Base-by-base conservation (phyloP, 2,329 filamentous ascomycete species). In the Beauveria brongniartii region DNA sequence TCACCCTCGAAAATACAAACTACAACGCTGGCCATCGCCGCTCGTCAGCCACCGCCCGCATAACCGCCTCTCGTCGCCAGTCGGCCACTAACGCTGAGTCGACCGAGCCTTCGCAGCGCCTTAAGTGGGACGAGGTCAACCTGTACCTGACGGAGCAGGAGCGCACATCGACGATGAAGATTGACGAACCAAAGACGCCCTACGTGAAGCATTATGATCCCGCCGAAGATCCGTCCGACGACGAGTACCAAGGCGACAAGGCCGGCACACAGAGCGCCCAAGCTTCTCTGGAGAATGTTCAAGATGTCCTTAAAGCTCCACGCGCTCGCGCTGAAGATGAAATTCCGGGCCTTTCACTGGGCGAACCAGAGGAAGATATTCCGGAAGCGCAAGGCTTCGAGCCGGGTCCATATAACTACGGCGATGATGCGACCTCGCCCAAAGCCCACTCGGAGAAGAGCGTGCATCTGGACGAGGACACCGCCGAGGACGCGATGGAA, bases 121-220 rank as follows among this genome's bases (percentile, higher is more conserved):
- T 99, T 67, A 96, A 97, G 78, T 99, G 94, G 94, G 94, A 99
- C 74, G 94, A 99, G 78, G 94, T 91, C 51, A 99, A 99, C 72
- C 83, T 99, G 37, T 99, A 97, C 76, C 83, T 99, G 58, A 94
- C 94, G 8, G 94, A 99, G 77, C 93, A 97, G 75, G 91, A 97
- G 75, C 92, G 90, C 75, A 91, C 87, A 63, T 88, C 89, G 64
- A 97, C 92, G 62, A 99, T 99, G 94, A 99, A 97, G 81, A 99
- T 99, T 66, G 90, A 92, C 67, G 94, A 99, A 78, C 94, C 94
- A 64, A 99, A 99, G 82, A 99, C 94, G 8, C 94, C 94, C 5
- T 99, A 93, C 73, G 94, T 91, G 41, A 89, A 88, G 70, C 91
- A 92, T 70, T 97, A 97, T 75, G 90, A 97, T 70, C 92, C 92